These are phyloP conservation scores for Acanthochlamys bracteata DNA, from an alignment of 106 monocot species.

Conservation along the genomic window DNA sequence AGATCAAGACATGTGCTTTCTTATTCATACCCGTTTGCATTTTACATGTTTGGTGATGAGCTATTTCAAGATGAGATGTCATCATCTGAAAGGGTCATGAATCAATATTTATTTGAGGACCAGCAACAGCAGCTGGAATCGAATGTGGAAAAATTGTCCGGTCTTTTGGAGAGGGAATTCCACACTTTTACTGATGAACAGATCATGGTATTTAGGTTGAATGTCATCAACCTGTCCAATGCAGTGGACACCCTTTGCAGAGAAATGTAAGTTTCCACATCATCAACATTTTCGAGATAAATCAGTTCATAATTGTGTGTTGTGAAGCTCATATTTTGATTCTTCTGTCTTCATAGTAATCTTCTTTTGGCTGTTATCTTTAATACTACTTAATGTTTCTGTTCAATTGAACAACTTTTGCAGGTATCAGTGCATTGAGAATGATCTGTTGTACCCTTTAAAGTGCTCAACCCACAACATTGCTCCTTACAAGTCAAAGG, in stretches of 20 bases:
- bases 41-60: slow-evolving; percentile 47
- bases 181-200: slow-evolving; percentile 10
- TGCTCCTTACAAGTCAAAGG: slow-evolving; percentile 45
- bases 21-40: slow-evolving; percentile 44
- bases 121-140: slow-evolving; percentile 35
- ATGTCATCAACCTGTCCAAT: slow-evolving; percentile 27
- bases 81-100: slow-evolving; percentile 20
- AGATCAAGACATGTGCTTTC: slow-evolving; percentile 36
- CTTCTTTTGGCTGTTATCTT: not conserved
- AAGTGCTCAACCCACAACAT: slow-evolving; percentile 16
- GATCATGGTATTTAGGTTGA: slow-evolving; percentile 8
- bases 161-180: slow-evolving; percentile 21
- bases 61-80: slow-evolving; percentile 33
- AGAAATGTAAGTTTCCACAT: slow-evolving; percentile 21
- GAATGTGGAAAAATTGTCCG: slow-evolving; percentile 36
- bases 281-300: not conserved
- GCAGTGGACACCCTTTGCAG: slow-evolving; percentile 26
- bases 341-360: not conserved
- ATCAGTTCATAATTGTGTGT: not conserved
- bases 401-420: not conserved
- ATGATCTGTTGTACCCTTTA: slow-evolving; percentile 34
- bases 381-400: not conserved
- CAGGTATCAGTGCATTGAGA: slow-evolving; percentile 43
- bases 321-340: not conserved
- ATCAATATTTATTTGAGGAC: slow-evolving; percentile 39